Conservation (phyloP, 345 rosid genomes). For the Eucalyptus curtisii region DNA sequence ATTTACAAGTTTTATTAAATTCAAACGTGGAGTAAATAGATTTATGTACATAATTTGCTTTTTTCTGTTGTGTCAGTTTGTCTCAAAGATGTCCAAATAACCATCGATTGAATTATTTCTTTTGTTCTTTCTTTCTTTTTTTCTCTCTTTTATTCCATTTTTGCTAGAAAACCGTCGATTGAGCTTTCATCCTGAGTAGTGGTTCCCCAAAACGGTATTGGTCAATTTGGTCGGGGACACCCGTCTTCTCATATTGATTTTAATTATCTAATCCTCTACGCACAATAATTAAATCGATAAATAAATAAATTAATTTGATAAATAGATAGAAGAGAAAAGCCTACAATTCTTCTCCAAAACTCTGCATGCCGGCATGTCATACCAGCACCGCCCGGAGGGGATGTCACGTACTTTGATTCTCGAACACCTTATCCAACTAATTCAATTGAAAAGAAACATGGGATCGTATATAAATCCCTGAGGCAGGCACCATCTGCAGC, state of each 20-base stretch:
- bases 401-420: not conserved
- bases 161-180: not conserved
- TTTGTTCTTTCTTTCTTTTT: fast-evolving
- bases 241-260: not conserved
- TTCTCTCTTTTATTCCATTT: not conserved
- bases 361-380: not conserved
- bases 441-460: not conserved
- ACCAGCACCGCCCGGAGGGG: not conserved
- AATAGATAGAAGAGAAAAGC: too few species aligned
- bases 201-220: not conserved
- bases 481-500: not conserved
- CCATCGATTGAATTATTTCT: not conserved
- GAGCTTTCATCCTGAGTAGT: not conserved
- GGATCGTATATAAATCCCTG: not conserved
- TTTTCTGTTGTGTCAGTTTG: not conserved
- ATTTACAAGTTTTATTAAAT: not conserved
- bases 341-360: not conserved
- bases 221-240: not conserved
- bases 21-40: not conserved
- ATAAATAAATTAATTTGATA: not conserved
- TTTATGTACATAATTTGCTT: too few species aligned
- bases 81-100: not conserved
- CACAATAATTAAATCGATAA: too few species aligned
- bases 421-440: not conserved
- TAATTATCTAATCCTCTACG: not conserved